Evolutionary conservation across 495 filamentous ascomycete genomes (phyloP), one percentile per base, ranked within the genome.

Genomic region (Talaromyces borbonicus): DNA sequence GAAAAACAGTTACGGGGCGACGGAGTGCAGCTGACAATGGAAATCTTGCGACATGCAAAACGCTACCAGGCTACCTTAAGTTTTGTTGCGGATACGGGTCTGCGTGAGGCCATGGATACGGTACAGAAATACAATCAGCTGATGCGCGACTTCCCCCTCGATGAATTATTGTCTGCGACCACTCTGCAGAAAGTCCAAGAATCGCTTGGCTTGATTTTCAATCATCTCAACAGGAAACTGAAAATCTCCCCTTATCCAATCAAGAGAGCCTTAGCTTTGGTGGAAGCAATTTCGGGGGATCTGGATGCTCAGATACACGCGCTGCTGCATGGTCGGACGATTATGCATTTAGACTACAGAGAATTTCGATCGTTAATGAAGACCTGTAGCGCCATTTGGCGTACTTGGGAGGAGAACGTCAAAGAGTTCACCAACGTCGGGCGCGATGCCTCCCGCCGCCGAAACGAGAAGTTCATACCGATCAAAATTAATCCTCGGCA

Each of bases 381-480:
- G 49, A 81, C 79, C 20, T 81, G 87, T 8, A 84, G 90, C 23
- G 74, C 75, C 11, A 89, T 99, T 48, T 99, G 90, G 77, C 75
- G 74, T 32, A 80, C 81, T 16, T 99, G 92, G 92, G 92, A 97
- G 47, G 88, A 95, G 48, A 85, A 88, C 59, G 73, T 93, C 54
- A 96, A 95, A 63, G 93, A 96, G 54, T 97, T 99, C 58, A 96
- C 90, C 12, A 94, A 93, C 55, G 85, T 97, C 53, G 92, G 92
- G 12, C 83, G 92, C 56, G 93, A 97, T 49, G 85, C 90, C 6
- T 95, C 85, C 11, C 77, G 89, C 47, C 84, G 87, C 48, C 79
- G 90, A 46, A 88, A 90, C 51, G 92, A 97, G 63, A 92, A 89
- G 54, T 97, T 97, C 63, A 97, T 99, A 50, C 90, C 90, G 5